Conservation (phyloP, 495 filamentous ascomycete genomes). For the Usnea hakonensis region DNA sequence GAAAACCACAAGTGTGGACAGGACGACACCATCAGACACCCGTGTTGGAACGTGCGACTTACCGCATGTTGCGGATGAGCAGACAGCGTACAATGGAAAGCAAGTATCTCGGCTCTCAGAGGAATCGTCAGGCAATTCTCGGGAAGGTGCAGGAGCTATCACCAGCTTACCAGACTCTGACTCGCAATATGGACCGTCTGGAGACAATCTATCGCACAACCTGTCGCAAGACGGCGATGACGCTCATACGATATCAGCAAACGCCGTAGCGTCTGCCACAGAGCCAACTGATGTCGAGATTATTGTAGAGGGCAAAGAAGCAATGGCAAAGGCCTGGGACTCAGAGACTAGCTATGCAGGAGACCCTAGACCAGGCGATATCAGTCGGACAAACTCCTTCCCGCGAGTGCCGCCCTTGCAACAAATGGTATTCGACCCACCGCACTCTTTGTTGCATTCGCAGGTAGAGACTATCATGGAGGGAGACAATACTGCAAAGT, state of each 20-base stretch:
- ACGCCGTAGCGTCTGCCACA: neutral
- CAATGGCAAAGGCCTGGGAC: constrained; percentile 8
- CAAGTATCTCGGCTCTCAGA: neutral
- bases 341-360: neutral
- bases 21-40: neutral
- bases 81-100: neutral
- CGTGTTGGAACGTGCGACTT: neutral
- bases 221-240: neutral
- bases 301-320: neutral
- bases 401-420: constrained; percentile 43
- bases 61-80: neutral
- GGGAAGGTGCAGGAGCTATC: neutral
- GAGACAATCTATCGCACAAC: neutral
- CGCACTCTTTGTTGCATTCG: constrained; percentile 29
- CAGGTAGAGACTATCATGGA: constrained; percentile 40
- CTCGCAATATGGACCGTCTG: neutral
- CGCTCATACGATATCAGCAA: neutral
- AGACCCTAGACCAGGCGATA: neutral
- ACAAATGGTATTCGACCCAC: constrained; percentile 16
- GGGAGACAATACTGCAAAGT: constrained; percentile 30
- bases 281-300: neutral
- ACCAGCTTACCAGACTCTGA: neutral
- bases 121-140: neutral
- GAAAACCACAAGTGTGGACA: neutral
- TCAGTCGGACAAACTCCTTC: constrained; percentile 52